Base-by-base conservation (phyloP, 2,329 filamentous ascomycete species). In the Hymenoscyphus repandus region DNA sequence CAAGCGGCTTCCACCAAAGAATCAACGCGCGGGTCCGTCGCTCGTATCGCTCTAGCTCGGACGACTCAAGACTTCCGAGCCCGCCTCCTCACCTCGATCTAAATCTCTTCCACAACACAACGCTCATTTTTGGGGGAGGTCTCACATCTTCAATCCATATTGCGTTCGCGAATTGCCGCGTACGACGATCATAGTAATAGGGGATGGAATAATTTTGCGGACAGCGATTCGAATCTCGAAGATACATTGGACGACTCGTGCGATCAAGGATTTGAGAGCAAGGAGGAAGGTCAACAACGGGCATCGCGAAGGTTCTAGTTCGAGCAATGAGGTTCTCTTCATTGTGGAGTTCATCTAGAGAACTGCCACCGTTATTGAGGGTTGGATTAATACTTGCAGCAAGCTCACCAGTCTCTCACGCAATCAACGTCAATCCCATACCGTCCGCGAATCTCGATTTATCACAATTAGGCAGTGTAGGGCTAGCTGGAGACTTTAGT, bases 401-500 rank as follows among this genome's bases (percentile, higher is more conserved):
- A 31, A 68, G 72, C 17, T 62, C 69, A 32, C 70, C 70, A 9
- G 52, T 77, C 41, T 69, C 74, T 40, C 64, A 69, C 20, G 80
- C 79, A 36, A 69, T 83, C 54, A 76, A 72, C 30, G 85, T 88
- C 67, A 79, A 74, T 41, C 68, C 80, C 12, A 77, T 82, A 36
- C 82, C 88, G 2, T 73, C 81, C 12, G 74, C 87, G 50, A 83
- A 91, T 63, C 80, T 99, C 65, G 87, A 95, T 66, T 78, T 96
- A 52, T 80, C 78, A 27, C 74, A 83, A 51, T 74, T 99, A 33
- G 93, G 93, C 51, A 82, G 87, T 61, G 84, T 96, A 59, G 90
- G 88, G 49, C 77, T 99, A 52, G 86, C 83, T 1, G 93, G 93
- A 61, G 85, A 96, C 70, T 99, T 96, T 67, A 83, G 88, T 63